Base-by-base conservation (phyloP, 495 filamentous ascomycete genomes). In the Neurospora hispaniola region DNA sequence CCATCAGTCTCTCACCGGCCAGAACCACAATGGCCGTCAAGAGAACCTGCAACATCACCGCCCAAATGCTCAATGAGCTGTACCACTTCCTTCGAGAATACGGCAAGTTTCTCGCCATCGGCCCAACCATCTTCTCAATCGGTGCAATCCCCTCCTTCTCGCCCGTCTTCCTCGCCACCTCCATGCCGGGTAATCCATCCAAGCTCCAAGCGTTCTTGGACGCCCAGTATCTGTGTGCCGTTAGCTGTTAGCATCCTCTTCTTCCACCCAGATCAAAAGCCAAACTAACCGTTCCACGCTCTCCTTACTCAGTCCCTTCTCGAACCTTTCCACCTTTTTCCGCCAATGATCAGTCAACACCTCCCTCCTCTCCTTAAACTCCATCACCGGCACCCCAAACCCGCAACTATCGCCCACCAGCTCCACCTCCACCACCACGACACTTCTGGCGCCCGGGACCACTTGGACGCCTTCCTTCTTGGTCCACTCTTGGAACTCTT, bases 381-480 rank as follows among this genome's bases (percentile, higher is more conserved):
- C 84, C 76, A 81, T 88, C 41, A 78, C 81, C 5, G 87, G 87
- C 54, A 89, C 85, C 12, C 81, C 84, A 73, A 84, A 89, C 0
- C 87, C 87, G 72, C 87, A 89, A 7, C 81, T 83, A 71, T 71
- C 80, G 0, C 81, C 83, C 14, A 89, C 91, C 79, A 93, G 90
- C 79, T 88, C 91, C 41, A 93, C 79, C 76, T 90, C 84, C 69
- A 93, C 81, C 27, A 89, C 43, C 62, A 93, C 87, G 20, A 93
- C 83, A 20, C 90, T 89, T 20, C 92, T 83, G 5, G 84, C 84
- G 0, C 89, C 90, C 0, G 81, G 80, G 0, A 88, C 69, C 0
- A 78, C 73, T 41, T 83, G 71, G 38, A 85, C 79, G 4, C 81
- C 78, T 72, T 87, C 84, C 71, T 79, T 81, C 72, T 80, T 76